These are phyloP conservation scores for Kluyveromyces sp. DNA, from an alignment of 1,139 yeast species.

Conservation along the genomic window DNA sequence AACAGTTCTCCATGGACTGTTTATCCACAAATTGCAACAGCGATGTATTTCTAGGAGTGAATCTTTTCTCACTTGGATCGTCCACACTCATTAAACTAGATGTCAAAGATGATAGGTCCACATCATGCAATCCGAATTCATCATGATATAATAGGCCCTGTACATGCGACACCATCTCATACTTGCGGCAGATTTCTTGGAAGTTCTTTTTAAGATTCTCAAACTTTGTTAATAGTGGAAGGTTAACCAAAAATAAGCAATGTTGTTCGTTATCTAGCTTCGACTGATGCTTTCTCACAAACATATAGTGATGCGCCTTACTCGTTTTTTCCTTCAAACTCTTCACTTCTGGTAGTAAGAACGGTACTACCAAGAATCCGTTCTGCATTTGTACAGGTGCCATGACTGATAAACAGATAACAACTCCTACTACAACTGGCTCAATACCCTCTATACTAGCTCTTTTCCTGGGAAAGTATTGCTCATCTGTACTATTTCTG, in stretches of 20 bases:
- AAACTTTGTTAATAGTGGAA: constrained; percentile 57
- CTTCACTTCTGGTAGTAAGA: constrained; percentile 25
- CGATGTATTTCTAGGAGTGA: constrained; percentile 65
- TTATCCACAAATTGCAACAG: constrained; percentile 71
- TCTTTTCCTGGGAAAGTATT: too few species aligned
- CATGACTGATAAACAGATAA: neutral
- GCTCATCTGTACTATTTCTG: too few species aligned
- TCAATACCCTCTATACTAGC: too few species aligned
- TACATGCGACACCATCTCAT: constrained; percentile 28
- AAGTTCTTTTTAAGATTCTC: constrained; percentile 50
- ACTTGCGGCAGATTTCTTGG: constrained; percentile 43
- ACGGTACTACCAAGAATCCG: constrained; percentile 35
- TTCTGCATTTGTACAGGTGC: constrained; percentile 25
- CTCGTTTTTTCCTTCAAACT: constrained; percentile 12
- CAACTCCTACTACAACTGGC: too few species aligned
- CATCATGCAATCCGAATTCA: constrained; percentile 38
- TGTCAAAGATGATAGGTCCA: constrained; percentile 53
- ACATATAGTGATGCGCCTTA: constrained; percentile 41
- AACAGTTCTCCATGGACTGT: constrained; percentile 60
- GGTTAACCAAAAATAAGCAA: constrained; percentile 60
- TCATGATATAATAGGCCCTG: constrained; percentile 27
- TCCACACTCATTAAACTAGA: constrained; percentile 44
- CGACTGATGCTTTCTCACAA: constrained; percentile 53
- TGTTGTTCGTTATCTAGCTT: constrained; percentile 35
- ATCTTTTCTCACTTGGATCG: constrained; percentile 28